Evolutionary conservation across 768 basidiomycete genomes (phyloP), one percentile per base, ranked within the genome.

Genomic region (Agrocybe praecox): DNA sequence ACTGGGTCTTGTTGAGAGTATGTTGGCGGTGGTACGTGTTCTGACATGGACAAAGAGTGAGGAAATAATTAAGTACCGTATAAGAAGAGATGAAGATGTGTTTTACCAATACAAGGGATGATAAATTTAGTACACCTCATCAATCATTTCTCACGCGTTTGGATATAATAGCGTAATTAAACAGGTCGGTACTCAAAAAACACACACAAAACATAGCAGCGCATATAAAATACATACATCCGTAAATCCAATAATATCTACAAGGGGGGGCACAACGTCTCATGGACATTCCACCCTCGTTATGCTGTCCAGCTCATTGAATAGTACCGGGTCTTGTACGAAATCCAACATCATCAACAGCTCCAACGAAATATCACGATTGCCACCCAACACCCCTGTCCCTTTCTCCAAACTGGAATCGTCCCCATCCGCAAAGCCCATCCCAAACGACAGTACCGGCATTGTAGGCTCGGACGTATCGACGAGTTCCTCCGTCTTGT

Each of bases 221-320:
- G 66, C 49, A 57, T 58, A 67, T 59, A 58, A 52, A 59, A 65
- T 65, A 64, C 53, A 65, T 59, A 60, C 53, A 61, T 53, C 57
- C 44, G 58, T 55, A 61, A 60, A 55, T 63, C 49, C 58, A 56
- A 57, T 46, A 44, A 46, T 52, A 46, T 46, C 42, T 52, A 52
- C 18, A 10, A 40, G 21, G 8, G 15, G 15, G n/a, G n/a, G n/a
- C n/a, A 34, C 33, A 22, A n/a, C 18, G 42, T 32, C 59, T 66
- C 68, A 84, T 56, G 81, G 84, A 85, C 73, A 86, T 61, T 87
- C 89, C 18, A 93, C 81, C 58, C 91, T 77, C 47, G 85, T 81
- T 43, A 94, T 74, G 68, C 90, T 93, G 63, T 92, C 91, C 73
- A 94, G 68, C 73, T 94, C 92, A 23, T 79, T 72, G 65, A 93